Base-by-base conservation (phyloP, 352 stramenopile genomes). In the Phytophthora megakarya region DNA sequence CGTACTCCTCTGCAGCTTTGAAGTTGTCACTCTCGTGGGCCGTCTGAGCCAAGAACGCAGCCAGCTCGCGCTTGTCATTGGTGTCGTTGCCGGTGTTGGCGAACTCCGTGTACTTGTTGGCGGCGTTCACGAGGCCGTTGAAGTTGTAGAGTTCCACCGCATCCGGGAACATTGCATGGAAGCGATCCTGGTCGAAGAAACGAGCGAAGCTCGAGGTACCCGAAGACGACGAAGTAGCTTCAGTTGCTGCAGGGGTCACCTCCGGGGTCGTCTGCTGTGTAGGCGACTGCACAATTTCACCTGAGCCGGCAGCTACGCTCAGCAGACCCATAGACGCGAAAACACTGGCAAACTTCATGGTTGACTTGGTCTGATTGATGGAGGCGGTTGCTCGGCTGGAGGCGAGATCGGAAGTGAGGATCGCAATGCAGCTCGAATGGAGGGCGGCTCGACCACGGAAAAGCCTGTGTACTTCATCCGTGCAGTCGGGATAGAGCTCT, bases 1-100 rank as follows among this genome's bases (percentile, higher is more conserved):
- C 73, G 38, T 83, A 79, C 44, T 86, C 77, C 39, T 86, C 62
- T 0, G 65, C 49, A 1, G 73, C 76, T 42, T 72, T 75, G 33
- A 83, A 78, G 57, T 73, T 68, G 57, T 80, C 77, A 23, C 68
- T 78, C 37, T 81, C 74, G 43, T 82, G 66, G 8, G 74, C 45
- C 1, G 67, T 76, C 49, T 86, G 77, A 2, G 74, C 77, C 23
- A 86, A 56, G 57, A 86, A 84, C 0, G 74, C 69, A 0, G 74
- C 77, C 8, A 86, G 32, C 39, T 84, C 74, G 15, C 62, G 72
- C 42, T 76, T 80, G 52, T 84, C 77, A 48, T 57, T 62, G 2
- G 35, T 38, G 49, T 76, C 72, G 35, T 83, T 64, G 42, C 75
- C 74, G 3, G 63, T 76, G 64, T 78, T 81, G 53, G 74, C 75